Conservation (phyloP, 1,139 yeast species). For the Candida sp. region DNA sequence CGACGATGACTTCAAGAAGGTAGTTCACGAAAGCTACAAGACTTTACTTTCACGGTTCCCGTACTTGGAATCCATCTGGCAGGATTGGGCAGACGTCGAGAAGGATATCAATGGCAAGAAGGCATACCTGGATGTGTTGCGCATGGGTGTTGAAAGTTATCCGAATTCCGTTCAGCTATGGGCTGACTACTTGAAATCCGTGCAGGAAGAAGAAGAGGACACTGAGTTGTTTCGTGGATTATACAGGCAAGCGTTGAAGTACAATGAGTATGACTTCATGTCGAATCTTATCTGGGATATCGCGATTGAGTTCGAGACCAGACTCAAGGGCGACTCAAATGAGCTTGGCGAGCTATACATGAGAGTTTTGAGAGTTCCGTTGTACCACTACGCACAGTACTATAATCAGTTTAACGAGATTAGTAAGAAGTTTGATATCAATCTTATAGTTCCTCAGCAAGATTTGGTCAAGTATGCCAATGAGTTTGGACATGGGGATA, state of each 20-base stretch:
- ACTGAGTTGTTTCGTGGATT: conserved; percentile 30
- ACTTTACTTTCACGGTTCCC: conserved; percentile 57
- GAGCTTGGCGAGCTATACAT: conserved; percentile 40
- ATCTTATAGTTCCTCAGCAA: conserved; percentile 32
- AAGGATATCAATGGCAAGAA: conserved; percentile 58
- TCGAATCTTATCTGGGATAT: conserved; percentile 73
- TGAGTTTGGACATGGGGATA: conserved; percentile 23
- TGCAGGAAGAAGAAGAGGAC: conserved; percentile 29
- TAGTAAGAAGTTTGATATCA: conserved; percentile 34
- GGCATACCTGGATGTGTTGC: conserved; percentile 49
- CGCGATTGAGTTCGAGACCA: conserved; percentile 52
- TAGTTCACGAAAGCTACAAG: conserved; percentile 22
- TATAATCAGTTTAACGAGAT: conserved; percentile 54
- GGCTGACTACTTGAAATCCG: conserved; percentile 63
- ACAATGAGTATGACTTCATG: conserved; percentile 60
- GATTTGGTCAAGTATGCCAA: conserved; percentile 22
- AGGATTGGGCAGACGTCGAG: conserved; percentile 57
- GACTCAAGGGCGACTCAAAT: conserved; percentile 23
- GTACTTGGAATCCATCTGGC: conserved; percentile 61
- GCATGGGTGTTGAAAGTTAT: conserved; percentile 50
- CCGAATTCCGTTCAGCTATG: conserved; percentile 67
- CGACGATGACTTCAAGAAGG: conserved; percentile 22
- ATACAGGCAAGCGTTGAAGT: conserved; percentile 41
- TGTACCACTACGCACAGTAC: conserved; percentile 73
- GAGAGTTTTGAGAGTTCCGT: conserved; percentile 54